Evolutionary conservation across 2,329 filamentous ascomycete species (phyloP), one percentile per base, ranked within the genome.

Genomic region (Intubia oerlemansii): DNA sequence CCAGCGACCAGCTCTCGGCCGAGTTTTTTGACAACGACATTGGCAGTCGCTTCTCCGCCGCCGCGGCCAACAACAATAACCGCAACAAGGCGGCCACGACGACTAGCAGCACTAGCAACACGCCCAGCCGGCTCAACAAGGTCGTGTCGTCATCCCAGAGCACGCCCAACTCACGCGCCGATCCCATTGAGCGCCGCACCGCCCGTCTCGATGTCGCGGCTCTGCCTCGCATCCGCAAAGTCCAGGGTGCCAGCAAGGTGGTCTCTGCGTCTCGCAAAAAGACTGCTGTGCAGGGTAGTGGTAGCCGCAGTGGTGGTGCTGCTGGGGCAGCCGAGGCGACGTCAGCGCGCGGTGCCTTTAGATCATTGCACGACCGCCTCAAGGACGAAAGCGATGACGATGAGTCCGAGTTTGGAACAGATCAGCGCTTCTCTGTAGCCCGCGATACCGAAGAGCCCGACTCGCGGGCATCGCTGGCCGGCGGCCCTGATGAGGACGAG

Each of bases 391-490:
- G 76, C 36, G 32, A 80, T 24, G 77, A 76, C n/a, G 80, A 93
- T 46, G 90, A 81, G 1, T n/a, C n/a, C n/a, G n/a, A n/a, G n/a
- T n/a, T n/a, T n/a, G n/a, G n/a, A n/a, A n/a, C n/a, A n/a, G n/a
- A n/a, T n/a, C n/a, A n/a, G n/a, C n/a, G n/a, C n/a, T n/a, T n/a
- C n/a, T n/a, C n/a, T n/a, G n/a, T n/a, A n/a, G n/a, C n/a, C n/a
- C n/a, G n/a, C n/a, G n/a, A n/a, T n/a, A n/a, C n/a, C n/a, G 84
- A 91, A 44, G 84, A 88, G 38, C 70, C 71, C 19, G 84, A 88
- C 34, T 91, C 79, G 21, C 31, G 32, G 4, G 20, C 28, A 4
- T 32, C 25, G 1, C 32, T 32, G 2, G 25, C 18, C 24, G 27
- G 7, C n/a, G 21, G 21, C 11, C 18, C 18, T 5, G 31, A 35